These are phyloP conservation scores for Zoysia japonica DNA, from an alignment of 176 grass and related monocot species.

Conservation along the genomic window DNA sequence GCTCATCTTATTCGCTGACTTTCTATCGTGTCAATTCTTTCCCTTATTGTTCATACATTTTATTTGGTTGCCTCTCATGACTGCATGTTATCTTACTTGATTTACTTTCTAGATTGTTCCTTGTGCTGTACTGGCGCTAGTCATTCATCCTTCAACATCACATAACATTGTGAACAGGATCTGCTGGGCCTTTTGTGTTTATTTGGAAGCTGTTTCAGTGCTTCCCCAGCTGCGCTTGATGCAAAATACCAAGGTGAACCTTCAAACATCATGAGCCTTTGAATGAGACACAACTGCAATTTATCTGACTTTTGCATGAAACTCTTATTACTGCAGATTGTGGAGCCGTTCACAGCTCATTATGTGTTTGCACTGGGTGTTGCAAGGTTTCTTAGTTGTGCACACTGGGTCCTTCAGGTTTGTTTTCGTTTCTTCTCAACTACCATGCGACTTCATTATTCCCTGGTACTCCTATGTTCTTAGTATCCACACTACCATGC, in stretches of 20 bases:
- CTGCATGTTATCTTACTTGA: constrained; percentile 9
- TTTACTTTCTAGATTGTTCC: constrained; percentile 62
- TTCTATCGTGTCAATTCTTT: neutral
- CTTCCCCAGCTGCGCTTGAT: constrained; percentile 89
- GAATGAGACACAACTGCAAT: constrained; percentile 10
- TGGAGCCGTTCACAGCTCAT: constrained; percentile 97
- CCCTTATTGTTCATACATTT: neutral
- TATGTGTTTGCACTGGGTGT: constrained; percentile 97
- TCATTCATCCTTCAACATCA: constrained; percentile 85
- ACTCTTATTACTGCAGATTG: constrained; percentile 54
- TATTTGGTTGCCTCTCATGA: neutral
- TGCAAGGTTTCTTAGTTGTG: constrained; percentile 97
- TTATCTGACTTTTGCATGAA: constrained; percentile 18
- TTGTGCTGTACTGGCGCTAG: constrained; percentile 64
- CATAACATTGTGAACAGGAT: constrained; percentile 90
- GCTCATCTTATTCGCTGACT: neutral
- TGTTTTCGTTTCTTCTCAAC: constrained; percentile 1
- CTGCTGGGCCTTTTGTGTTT: constrained; percentile 96
- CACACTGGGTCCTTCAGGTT: constrained; percentile 99
- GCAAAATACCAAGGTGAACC: constrained; percentile 94
- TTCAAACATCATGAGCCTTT: constrained; percentile 27
- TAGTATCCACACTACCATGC: no score
- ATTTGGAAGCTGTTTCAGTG: constrained; percentile 97
- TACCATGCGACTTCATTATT: neutral
- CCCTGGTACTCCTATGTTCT: neutral